Conservation (phyloP, 139 green algal species). For the Micractinium conductrix region DNA sequence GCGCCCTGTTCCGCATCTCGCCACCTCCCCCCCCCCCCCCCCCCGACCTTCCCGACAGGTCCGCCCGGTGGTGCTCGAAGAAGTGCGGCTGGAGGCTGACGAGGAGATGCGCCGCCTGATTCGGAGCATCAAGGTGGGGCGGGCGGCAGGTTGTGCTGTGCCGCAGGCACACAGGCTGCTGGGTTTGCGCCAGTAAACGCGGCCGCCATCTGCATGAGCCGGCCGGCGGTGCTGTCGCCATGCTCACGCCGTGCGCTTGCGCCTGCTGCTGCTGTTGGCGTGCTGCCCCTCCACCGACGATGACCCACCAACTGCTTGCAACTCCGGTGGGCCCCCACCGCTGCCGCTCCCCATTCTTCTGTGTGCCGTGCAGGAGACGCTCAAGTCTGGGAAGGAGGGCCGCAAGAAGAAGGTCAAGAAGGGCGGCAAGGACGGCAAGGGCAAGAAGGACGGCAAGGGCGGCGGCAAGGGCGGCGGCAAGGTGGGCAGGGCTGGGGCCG, state of each 20-base stretch:
- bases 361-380: constrained; percentile 61
- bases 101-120: constrained; percentile 89
- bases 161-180: not conserved
- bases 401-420: constrained; percentile 73
- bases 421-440: constrained; percentile 14
- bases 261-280: too few relatives aligned
- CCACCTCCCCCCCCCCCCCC: not conserved
- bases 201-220: too few relatives aligned
- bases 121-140: constrained; percentile 83
- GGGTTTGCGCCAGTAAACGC: too few relatives aligned
- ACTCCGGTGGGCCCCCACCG: not conserved
- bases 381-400: constrained; percentile 65
- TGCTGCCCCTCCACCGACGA: too few relatives aligned
- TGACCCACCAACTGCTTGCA: too few relatives aligned
- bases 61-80: constrained; percentile 91
- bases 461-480: constrained; percentile 56
- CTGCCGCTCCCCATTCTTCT: not conserved
- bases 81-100: constrained; percentile 86
- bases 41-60: constrained; percentile 50
- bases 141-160: not conserved
- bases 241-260: too few relatives aligned
- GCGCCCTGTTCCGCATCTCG: too few relatives aligned
- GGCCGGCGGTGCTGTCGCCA: too few relatives aligned
- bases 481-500: not conserved
- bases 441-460: constrained; percentile 85